Evolutionary conservation across 306 rosid species (phyloP), one percentile per base, ranked within the genome.

Genomic region (Cucurbita argyrosperma): DNA sequence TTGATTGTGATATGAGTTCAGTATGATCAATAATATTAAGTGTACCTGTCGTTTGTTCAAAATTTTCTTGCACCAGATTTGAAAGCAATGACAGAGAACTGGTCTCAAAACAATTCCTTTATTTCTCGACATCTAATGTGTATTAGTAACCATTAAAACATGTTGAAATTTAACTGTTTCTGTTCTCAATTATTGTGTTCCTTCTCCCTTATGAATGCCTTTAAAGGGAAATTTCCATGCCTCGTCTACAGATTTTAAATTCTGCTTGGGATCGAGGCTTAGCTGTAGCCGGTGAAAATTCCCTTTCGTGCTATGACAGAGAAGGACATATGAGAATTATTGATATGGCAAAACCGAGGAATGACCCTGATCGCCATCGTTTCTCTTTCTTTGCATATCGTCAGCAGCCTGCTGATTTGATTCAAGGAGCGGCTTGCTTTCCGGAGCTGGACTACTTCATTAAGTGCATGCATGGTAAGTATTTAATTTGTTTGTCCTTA

Each of bases 391-490:
- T 94, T 69, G 96, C 83, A 68, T 88, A 85, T 59, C 95, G 86
- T 46, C 97, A 89, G 78, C 99, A 91, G 78, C 97, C 92, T 18
- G 71, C 82, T 61, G 83, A 94, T 76, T 66, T 85, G 78, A 82
- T 82, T 82, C 89, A 86, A 78, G 94, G 92, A 72, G 83, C 86
- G 76, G 82, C 84, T 83, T 87, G 90, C 83, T 80, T 87, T 74
- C 55, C 91, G 0, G 97, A 94, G 82, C 78, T 94, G 84, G 92
- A 84, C 81, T 81, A 84, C 88, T 91, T 94, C 75, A 78, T 91
- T 76, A 94, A 94, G 84, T 83, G 89, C 83, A 87, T 94, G 97
- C 99, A 94, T 75, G 99, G 99, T 91, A 88, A 88, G 87, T 73
- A 68, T 23, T 19, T 46, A 40, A 42, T 19, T 21, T 58, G 7